phyloP scores from a whole-genome alignment of 2,329 filamentous ascomycete species.

The Leptographium procerum region DNA sequence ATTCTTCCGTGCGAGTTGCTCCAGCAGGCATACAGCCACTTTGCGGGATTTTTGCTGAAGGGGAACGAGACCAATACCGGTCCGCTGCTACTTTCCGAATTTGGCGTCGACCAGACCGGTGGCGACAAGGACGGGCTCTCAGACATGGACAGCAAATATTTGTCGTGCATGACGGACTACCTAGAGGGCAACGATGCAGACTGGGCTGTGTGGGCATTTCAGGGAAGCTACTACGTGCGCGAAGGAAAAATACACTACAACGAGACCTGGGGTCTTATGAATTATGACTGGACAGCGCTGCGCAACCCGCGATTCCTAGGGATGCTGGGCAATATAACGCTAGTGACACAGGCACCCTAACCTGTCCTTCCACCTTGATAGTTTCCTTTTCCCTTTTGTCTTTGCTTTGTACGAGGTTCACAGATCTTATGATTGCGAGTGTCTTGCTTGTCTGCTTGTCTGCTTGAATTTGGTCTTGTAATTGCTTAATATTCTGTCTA shows the following conservation, averaged over 20 bases:
- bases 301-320: constrained; percentile 24
- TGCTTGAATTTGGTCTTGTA: not conserved
- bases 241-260: constrained; percentile 36
- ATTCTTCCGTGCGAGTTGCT: constrained; percentile 30
- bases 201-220: constrained; percentile 47
- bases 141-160: constrained; percentile 34
- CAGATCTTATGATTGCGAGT: too few species aligned
- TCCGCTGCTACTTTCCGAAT: constrained; percentile 47
- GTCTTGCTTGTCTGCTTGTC: too few species aligned
- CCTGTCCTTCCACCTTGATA: not conserved
- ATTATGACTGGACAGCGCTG: constrained; percentile 26
- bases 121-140: constrained; percentile 27
- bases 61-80: constrained; percentile 36
- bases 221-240: constrained; percentile 48
- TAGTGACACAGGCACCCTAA: constrained; percentile 23
- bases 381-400: too few species aligned
- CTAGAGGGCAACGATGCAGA: constrained; percentile 45
- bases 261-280: constrained; percentile 36
- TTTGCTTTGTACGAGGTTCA: too few species aligned
- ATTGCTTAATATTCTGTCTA: not conserved
- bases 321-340: constrained; percentile 27
- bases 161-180: constrained; percentile 40
- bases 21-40: constrained; percentile 31
- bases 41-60: constrained; percentile 40
- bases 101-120: constrained; percentile 40